Evolutionary conservation across 805 yeast species (phyloP), one percentile per base, ranked within the genome.

Genomic region (Maudiozyma barnettii): DNA sequence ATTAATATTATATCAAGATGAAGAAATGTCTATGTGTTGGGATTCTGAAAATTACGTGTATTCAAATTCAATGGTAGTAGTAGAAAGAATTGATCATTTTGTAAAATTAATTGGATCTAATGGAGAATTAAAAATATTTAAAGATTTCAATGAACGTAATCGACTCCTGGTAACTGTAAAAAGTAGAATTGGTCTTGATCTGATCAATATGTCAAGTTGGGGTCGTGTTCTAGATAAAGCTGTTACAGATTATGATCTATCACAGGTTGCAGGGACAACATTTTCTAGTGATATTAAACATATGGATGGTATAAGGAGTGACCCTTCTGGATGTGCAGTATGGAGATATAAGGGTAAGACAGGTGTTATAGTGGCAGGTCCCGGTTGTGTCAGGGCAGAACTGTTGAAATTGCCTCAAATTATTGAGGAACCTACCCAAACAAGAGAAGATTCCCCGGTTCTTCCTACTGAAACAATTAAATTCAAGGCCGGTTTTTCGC

Each of bases 21-120:
- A 54, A 14, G 64, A 60, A 20, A 49, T 59, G 14, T 49, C 63
- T 0, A 72, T 72, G 76, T 63, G 59, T 41, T 70, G 70, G 71
- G 60, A 57, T 40, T n/a, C 43, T 1, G 54, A 51, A 1, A 49
- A 56, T 1, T 61, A 54, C 31, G 47, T 51, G 21, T 51, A 57
- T n/a, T 55, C 60, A 35, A 54, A 56, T 42, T 59, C 66, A 1
- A 48, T 63, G 22, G 55, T 49, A 0, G 19, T 58, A 16, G 33
- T 61, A 9, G 64, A 60, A 52, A 43, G 44, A 3, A 38, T 58
- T 33, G 8, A 33, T n/a, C 36, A 33, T 10, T 33, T 33, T 7
- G 10, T 5, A 33, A 14, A 33, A n/a, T n/a, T n/a, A n/a, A n/a
- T n/a, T n/a, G n/a, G n/a, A n/a, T n/a, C n/a, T 33, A 9, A 14